phyloP scores from a whole-genome alignment of 495 filamentous ascomycete species.

The Penicillium parvum region DNA sequence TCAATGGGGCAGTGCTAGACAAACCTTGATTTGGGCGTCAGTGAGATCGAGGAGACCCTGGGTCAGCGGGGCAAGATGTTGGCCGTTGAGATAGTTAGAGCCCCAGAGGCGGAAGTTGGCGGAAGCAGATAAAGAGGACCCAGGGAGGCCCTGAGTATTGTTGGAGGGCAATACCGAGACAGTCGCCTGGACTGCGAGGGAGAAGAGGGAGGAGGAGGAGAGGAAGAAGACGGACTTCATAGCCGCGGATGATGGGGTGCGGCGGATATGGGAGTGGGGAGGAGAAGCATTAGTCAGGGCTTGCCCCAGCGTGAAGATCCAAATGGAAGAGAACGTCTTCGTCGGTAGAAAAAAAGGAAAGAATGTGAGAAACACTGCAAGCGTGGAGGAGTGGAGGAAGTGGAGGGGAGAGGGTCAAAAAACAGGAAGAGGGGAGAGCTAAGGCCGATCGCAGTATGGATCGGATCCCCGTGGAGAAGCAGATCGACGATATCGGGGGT shows the following conservation, averaged over 20 bases:
- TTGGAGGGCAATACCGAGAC: conserved; percentile 33
- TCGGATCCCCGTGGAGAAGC: conserved; percentile 22
- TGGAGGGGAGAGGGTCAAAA: conserved; percentile 16
- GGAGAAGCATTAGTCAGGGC: conserved; percentile 30
- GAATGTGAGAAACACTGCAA: background rate
- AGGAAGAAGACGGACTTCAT: conserved; percentile 12
- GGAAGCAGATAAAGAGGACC: conserved; percentile 12
- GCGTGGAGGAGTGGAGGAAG: conserved; percentile 5
- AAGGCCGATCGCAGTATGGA: conserved; percentile 25
- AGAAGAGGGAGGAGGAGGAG: conserved; percentile 8
- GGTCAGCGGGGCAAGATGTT: conserved; percentile 32
- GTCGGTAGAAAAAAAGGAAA: conserved; percentile 6
- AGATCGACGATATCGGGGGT: conserved; percentile 17
- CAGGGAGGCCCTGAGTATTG: conserved; percentile 25
- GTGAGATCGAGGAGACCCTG: conserved; percentile 16
- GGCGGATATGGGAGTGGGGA: conserved; percentile 30
- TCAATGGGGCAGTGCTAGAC: background rate
- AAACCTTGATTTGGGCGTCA: conserved; percentile 22
- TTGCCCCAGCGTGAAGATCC: background rate
- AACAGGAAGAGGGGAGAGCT: conserved; percentile 25
- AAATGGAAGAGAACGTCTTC: background rate
- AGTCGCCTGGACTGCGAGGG: conserved; percentile 16
- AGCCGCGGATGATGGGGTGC: conserved; percentile 21
- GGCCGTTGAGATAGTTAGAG: conserved; percentile 15
- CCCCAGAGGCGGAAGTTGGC: conserved; percentile 23